Conservation (phyloP, 2,329 filamentous ascomycete genomes). For the Cyphellophora europaea region DNA sequence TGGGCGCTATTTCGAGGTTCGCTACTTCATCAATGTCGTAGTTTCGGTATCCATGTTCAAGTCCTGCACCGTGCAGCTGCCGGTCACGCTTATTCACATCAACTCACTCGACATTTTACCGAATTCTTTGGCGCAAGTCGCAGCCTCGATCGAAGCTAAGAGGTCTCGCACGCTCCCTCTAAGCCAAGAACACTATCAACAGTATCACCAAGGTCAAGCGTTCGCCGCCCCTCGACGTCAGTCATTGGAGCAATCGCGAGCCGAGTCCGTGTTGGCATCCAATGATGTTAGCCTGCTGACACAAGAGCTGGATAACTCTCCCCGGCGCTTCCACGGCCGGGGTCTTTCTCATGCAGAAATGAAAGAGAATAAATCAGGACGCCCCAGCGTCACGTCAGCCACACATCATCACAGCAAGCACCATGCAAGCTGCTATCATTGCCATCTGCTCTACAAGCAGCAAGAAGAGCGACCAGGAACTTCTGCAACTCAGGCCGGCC, state of each 20-base stretch:
- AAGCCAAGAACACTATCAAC: conserved; percentile 11
- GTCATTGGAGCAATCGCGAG: conserved; percentile 32
- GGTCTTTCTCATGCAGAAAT: conserved; percentile 3
- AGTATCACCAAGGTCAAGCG: conserved; percentile 37
- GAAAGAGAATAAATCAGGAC: conserved; percentile 9
- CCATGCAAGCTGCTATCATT: conserved; percentile 17
- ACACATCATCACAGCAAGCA: conserved; percentile 13
- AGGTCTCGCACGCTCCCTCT: conserved; percentile 21
- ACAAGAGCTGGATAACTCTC: conserved; percentile 14
- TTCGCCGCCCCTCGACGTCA: conserved; percentile 44
- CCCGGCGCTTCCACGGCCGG: conserved; percentile 11
- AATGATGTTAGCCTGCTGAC: conserved; percentile 8
- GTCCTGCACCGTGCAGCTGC: conserved; percentile 43
- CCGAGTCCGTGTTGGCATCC: conserved; percentile 1
- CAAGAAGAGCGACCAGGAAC: conserved; percentile 2
- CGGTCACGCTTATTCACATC: conserved; percentile 48
- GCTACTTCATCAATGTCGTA: conserved; percentile 45
- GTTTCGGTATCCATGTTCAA: conserved; percentile 37
- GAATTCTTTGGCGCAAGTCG: conserved; percentile 42
- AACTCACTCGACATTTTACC: conserved; percentile 48
- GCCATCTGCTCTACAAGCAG: conserved; percentile 8
- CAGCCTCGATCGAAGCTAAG: conserved; percentile 42
- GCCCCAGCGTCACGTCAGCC: conserved; percentile 7
- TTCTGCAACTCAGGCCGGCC: conserved; percentile 6
- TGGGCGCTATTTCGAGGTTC: conserved; percentile 48